phyloP scores from a whole-genome alignment of 2,329 filamentous ascomycete genomes.

The Apiospora kogelbergensis region DNA sequence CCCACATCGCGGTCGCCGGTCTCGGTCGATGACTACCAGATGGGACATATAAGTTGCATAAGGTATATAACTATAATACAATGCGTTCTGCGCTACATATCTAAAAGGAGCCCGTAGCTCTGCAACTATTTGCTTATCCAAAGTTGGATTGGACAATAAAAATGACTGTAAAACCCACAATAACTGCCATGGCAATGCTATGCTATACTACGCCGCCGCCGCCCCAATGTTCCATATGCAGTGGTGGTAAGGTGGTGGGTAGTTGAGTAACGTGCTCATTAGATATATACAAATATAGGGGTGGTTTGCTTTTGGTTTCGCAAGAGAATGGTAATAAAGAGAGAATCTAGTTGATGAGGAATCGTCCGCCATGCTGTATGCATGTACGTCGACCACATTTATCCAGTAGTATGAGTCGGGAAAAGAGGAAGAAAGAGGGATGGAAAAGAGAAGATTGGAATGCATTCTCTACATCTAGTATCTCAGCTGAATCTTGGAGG shows the following conservation, averaged over 20 bases:
- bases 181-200: slow-evolving; percentile 1
- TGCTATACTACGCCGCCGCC: background rate
- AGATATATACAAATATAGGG: background rate
- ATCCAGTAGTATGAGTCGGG: background rate
- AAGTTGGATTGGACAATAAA: background rate
- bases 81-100: background rate
- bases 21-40: background rate
- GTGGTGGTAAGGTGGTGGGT: background rate
- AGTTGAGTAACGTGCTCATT: slow-evolving; percentile 1
- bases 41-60: background rate
- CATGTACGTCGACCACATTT: background rate
- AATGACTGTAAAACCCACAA: slow-evolving; percentile 2
- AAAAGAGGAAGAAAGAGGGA: background rate
- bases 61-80: background rate
- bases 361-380: background rate
- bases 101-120: background rate
- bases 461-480: background rate
- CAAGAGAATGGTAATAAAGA: background rate
- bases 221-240: background rate
- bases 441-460: background rate
- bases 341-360: background rate
- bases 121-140: background rate
- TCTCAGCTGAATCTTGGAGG: slow-evolving; percentile 1
- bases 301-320: background rate
- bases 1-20: background rate